Percentiles rank a stretch among this genome's conserved stretches.
phyloP scores from a whole-genome alignment of 805 yeast genomes.

The Cyberlindnera americana region DNA sequence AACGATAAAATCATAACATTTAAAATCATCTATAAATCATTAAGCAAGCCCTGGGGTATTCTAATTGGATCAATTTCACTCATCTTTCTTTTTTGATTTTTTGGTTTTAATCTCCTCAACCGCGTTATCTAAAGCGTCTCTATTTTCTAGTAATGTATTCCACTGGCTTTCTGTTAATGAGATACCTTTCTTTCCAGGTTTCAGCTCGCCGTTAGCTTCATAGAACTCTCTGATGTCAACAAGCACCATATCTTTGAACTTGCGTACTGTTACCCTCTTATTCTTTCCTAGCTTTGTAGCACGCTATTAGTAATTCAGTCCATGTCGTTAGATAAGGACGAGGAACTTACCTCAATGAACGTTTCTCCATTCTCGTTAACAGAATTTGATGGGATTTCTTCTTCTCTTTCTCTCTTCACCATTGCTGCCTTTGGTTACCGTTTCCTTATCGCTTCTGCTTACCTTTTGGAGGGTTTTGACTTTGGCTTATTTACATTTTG shows the following conservation, averaged over 20 bases:
- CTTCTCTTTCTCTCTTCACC: too few relatives aligned
- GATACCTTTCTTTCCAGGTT: conserved; percentile 81
- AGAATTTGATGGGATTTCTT: too few relatives aligned
- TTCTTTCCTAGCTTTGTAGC: conserved; percentile 45
- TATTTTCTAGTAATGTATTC: conserved; percentile 42
- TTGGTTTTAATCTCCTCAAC: conserved; percentile 25
- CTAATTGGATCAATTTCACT: background rate
- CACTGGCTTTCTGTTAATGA: conserved; percentile 57
- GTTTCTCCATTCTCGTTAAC: conserved; percentile 4
- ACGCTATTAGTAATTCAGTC: conserved; percentile 1
- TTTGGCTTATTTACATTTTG: too few relatives aligned
- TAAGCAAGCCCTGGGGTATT: too few relatives aligned
- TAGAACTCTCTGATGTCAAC: conserved; percentile 87
- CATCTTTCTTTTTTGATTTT: background rate
- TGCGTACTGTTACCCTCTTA: conserved; percentile 71
- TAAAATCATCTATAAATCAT: too few relatives aligned
- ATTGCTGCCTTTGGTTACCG: too few relatives aligned
- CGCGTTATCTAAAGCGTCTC: conserved; percentile 49
- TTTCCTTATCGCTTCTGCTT: conserved; percentile 1
- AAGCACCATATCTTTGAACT: conserved; percentile 60
- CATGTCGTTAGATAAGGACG: background rate
- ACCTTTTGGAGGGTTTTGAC: conserved; percentile 7
- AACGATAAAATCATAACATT: too few relatives aligned
- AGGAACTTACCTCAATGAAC: conserved; percentile 17
- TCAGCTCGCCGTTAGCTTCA: conserved; percentile 54